Conservation (phyloP, 1,284 basidiomycete species). For the Trichosporon sp. region DNA sequence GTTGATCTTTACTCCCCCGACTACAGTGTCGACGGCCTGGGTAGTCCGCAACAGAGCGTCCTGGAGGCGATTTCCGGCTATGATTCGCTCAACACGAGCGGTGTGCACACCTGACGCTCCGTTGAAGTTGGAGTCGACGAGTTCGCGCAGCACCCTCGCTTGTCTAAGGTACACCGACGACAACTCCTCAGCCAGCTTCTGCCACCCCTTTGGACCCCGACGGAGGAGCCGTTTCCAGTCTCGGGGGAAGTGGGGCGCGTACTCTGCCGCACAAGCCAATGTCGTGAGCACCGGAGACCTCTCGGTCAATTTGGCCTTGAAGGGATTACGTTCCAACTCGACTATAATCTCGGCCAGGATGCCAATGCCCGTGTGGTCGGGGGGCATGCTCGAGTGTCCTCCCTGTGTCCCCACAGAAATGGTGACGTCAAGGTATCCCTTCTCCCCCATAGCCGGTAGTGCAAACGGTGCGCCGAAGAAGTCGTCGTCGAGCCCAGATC, state of each 20-base stretch:
- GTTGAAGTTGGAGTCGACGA: no score
- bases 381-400: conserved; percentile 50
- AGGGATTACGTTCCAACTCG: conserved; percentile 47
- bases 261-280: conserved; percentile 49
- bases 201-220: conserved; percentile 39
- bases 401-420: conserved; percentile 44
- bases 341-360: conserved; percentile 46
- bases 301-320: conserved; percentile 38
- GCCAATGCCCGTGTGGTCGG: conserved; percentile 50
- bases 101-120: no score
- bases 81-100: no score
- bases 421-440: conserved; percentile 43
- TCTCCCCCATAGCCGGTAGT: conserved; percentile 39
- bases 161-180: no score
- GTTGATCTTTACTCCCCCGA: conserved; percentile 40
- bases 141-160: no score
- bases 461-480: conserved; percentile 42
- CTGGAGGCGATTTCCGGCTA: no score
- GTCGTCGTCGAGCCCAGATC: conserved; percentile 33
- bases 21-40: conserved; percentile 41
- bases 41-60: conserved; percentile 37
- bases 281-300: conserved; percentile 47
- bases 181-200: conserved; percentile 32
- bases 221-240: conserved; percentile 33
- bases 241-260: conserved; percentile 39